phyloP scores from a whole-genome alignment of 345 rosid genomes.

The Corymbia maculata region DNA sequence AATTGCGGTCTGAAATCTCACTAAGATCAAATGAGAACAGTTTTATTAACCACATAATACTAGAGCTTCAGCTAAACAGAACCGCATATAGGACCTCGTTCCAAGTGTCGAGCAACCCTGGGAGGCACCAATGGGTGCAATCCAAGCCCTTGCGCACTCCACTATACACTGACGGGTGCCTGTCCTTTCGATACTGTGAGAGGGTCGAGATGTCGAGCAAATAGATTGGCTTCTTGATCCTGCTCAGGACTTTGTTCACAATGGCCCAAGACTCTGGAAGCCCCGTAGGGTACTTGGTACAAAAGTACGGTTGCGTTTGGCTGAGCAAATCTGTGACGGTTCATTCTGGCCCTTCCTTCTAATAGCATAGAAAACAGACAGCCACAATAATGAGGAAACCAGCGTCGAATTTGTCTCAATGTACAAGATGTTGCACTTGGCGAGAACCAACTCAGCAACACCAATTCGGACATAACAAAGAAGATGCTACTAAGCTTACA shows the following conservation, averaged over 20 bases:
- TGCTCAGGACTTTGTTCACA: constrained; percentile 51
- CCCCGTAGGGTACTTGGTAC: constrained; percentile 54
- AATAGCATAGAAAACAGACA: background rate
- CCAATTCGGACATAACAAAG: background rate
- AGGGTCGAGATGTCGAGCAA: constrained; percentile 40
- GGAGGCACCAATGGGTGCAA: constrained; percentile 95
- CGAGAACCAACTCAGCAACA: background rate
- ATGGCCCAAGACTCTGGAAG: constrained; percentile 49
- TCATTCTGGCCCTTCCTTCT: constrained; percentile 72
- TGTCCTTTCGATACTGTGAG: constrained; percentile 46
- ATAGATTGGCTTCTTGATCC: constrained; percentile 62
- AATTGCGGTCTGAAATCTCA: background rate
- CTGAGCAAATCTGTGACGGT: constrained; percentile 43
- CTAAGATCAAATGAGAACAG: background rate
- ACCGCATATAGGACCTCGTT: constrained; percentile 58
- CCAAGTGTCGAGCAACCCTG: constrained; percentile 92
- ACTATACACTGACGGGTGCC: constrained; percentile 60
- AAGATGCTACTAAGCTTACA: constrained; percentile 25
- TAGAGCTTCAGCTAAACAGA: constrained; percentile 23
- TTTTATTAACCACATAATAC: background rate
- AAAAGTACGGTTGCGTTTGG: constrained; percentile 58
- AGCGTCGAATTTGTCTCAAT: background rate
- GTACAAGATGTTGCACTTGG: background rate
- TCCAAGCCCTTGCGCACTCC: constrained; percentile 29
- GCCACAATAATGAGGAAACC: background rate